A percentile compares a stretch with the other conserved stretches of the same genome.
Evolutionary conservation across 139 green algal species (phyloP).

Genomic region (Eudorina sp.): DNA sequence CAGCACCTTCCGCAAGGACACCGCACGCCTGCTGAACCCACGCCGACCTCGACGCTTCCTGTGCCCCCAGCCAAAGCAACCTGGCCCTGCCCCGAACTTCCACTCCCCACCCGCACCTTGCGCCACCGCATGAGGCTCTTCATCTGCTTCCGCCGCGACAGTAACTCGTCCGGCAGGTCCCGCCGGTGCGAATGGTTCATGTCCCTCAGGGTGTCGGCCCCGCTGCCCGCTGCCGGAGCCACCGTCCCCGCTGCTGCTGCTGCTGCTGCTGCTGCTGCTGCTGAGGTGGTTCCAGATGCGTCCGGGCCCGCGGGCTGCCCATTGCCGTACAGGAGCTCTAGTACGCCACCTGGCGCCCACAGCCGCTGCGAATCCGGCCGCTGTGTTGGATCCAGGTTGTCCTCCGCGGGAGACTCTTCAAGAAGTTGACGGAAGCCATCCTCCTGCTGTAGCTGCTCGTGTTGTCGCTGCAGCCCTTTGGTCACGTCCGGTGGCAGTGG

Average conservation of each 20-base stretch:
- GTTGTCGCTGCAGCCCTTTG: background rate
- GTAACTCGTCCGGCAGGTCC: conserved; percentile 10
- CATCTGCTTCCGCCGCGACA: background rate
- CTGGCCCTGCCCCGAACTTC: too few species aligned
- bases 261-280: background rate
- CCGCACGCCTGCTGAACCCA: too few species aligned
- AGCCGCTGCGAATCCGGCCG: background rate
- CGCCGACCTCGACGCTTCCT: too few species aligned
- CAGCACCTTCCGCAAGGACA: too few species aligned
- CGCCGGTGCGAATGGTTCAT: too few species aligned
- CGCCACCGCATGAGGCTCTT: background rate
- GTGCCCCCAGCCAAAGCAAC: too few species aligned
- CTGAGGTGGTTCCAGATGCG: background rate
- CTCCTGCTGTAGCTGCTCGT: background rate
- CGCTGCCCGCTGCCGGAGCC: too few species aligned
- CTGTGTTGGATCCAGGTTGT: too few species aligned
- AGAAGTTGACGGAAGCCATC: background rate
- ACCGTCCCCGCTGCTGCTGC: background rate
- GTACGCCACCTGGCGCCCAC: background rate
- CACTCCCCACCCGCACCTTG: background rate
- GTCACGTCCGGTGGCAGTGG: background rate
- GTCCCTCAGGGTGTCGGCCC: too few species aligned
- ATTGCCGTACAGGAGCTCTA: conserved; percentile 2
- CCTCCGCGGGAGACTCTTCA: too few species aligned
- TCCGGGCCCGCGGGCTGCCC: background rate